Percentiles rank a stretch among this genome's conserved stretches.
Evolutionary conservation across 306 rosid species (phyloP).

Genomic region (Abrus precatorius): DNA sequence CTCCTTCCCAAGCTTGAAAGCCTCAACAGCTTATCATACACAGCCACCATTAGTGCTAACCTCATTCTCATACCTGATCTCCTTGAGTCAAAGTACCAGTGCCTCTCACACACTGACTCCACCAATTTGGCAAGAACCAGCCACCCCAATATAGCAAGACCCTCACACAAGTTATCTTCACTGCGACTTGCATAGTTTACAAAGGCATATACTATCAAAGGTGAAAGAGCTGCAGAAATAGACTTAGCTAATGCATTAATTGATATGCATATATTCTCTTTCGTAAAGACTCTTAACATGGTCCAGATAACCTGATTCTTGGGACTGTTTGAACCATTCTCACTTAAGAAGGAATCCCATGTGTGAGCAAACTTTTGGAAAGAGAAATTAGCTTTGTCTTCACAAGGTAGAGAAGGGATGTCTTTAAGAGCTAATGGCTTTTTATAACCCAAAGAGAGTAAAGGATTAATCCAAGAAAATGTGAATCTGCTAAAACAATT

Average conservation of each 20-base stretch:
- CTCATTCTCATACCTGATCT: slow-evolving; percentile 75
- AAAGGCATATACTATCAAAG: slow-evolving; percentile 66
- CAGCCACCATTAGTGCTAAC: slow-evolving; percentile 73
- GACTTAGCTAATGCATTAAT: slow-evolving; percentile 52
- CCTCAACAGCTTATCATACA: slow-evolving; percentile 65
- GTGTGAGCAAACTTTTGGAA: slow-evolving; percentile 55
- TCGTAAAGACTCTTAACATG: slow-evolving; percentile 51
- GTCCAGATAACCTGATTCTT: slow-evolving; percentile 57
- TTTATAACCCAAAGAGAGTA: slow-evolving; percentile 62
- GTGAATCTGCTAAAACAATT: slow-evolving; percentile 55
- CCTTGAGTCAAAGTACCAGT: slow-evolving; percentile 63
- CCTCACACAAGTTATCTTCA: slow-evolving; percentile 38
- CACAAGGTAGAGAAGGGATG: slow-evolving; percentile 61
- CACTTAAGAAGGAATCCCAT: slow-evolving; percentile 56
- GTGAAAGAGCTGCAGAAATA: slow-evolving; percentile 58
- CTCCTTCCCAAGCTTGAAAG: slow-evolving; percentile 65
- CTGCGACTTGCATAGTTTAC: slow-evolving; percentile 50
- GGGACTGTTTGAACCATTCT: slow-evolving; percentile 34
- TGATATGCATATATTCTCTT: slow-evolving; percentile 60
- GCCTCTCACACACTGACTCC: slow-evolving; percentile 70
- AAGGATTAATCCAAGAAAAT: slow-evolving; percentile 68
- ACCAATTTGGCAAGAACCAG: slow-evolving; percentile 56
- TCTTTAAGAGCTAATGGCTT: slow-evolving; percentile 62
- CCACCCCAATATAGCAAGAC: slow-evolving; percentile 58
- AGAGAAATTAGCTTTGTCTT: slow-evolving; percentile 64